These are phyloP conservation scores for Fragilaria crotonensis DNA, from an alignment of 108 stramenopile species.

Conservation along the genomic window DNA sequence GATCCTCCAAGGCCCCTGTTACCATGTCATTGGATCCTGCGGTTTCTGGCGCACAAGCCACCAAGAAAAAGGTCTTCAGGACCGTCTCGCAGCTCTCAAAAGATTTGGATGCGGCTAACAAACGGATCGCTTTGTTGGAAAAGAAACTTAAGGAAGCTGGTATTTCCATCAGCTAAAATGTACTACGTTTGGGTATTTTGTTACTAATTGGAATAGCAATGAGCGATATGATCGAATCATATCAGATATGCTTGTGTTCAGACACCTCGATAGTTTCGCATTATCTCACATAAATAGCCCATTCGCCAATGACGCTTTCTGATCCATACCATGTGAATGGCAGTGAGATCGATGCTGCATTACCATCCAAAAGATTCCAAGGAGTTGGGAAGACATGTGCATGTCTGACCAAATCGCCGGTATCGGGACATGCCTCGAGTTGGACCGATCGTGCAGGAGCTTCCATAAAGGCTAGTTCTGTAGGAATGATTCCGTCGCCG, in stretches of 20 bases:
- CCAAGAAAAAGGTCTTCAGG: slow-evolving; percentile 50
- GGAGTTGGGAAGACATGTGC: slow-evolving; percentile 74
- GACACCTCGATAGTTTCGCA: not conserved
- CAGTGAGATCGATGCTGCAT: slow-evolving; percentile 43
- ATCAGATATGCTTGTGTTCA: too few species aligned
- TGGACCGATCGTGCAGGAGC: slow-evolving; percentile 45
- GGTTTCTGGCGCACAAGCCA: slow-evolving; percentile 1
- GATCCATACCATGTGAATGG: slow-evolving; percentile 55
- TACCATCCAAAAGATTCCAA: slow-evolving; percentile 66
- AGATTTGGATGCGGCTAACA: slow-evolving; percentile 67
- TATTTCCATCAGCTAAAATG: slow-evolving; percentile 17
- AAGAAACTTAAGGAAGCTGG: slow-evolving; percentile 54
- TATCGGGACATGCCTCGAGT: slow-evolving; percentile 34
- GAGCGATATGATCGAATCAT: too few species aligned
- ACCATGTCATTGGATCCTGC: slow-evolving; percentile 81
- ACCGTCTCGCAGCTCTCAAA: slow-evolving; percentile 55
- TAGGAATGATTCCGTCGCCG: slow-evolving; percentile 73
- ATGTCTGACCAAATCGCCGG: slow-evolving; percentile 48
- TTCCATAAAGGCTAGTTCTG: slow-evolving; percentile 66
- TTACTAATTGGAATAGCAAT: too few species aligned
- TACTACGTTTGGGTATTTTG: too few species aligned
- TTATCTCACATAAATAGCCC: slow-evolving; percentile 44
- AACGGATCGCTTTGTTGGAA: slow-evolving; percentile 75
- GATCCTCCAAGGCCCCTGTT: slow-evolving; percentile 78
- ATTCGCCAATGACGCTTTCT: slow-evolving; percentile 46